Base-by-base conservation (phyloP, 2,329 filamentous ascomycete genomes). In the Hawksworthiomyces lignivorus region DNA sequence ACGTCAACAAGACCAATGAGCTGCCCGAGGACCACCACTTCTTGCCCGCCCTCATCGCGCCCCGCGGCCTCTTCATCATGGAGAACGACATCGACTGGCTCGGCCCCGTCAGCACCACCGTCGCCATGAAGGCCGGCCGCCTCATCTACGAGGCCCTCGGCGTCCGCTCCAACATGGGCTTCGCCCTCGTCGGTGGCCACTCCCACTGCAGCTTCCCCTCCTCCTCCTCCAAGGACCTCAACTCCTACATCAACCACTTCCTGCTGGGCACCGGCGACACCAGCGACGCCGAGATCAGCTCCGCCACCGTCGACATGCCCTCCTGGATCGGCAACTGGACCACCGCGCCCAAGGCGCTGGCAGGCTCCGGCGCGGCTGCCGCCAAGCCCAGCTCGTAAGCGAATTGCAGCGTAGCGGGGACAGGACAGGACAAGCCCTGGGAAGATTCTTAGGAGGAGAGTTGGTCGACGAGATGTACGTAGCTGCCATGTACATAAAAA, bases 51-150 rank as follows among this genome's bases (percentile, higher is more conserved):
- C 59, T 77, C 40, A 63, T 77, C 20, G 70, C 72, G 1, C 73
- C 73, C 19, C 63, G 72, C 20, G 70, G 70, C 5, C 61, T 76
- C 21, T 63, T 72, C 35, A 64, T 71, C 22, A 68, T 72, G 36
- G 72, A 75, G 60, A 75, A 75, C 52, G 68, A 72, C 50, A 65
- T 64, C 48, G 69, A 74, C 56, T 77, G 70, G 70, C 63, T 75
- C 34, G 71, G 72, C 20, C 68, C 68, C 29, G 65, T 70, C 42
- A 67, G 67, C 46, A 73, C 68, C 10, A 73, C 68, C 24, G 71
- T 62, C 33, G 75, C 70, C 56, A 74, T 73, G 70, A 68, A 67
- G 55, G 68, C 64, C 11, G 70, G 62, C 7, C 63, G 64, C 32
- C 56, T 65, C 43, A 65, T 73, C 48, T 76, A 72, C 56, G 63